Base-by-base conservation (phyloP, 331 rosid species). In the Ulmus americana region DNA sequence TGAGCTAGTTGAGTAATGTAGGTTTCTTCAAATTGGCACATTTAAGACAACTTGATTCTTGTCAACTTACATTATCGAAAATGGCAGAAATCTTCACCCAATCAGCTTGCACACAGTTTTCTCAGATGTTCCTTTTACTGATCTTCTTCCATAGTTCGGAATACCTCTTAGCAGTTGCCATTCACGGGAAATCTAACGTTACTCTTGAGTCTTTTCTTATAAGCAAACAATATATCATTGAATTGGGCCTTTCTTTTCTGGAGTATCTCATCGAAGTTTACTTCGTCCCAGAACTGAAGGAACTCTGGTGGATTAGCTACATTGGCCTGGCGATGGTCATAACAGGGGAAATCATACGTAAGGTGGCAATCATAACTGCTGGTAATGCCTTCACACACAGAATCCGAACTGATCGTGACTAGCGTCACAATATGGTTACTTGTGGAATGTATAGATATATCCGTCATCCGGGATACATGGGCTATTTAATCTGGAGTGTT, bases 381-480 rank as follows among this genome's bases (percentile, higher is more conserved):
- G 86, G 95, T 63, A 68, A 42, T 59, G 67, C 91, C 28, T 92
- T 92, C 77, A 92, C 95, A 15, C 98, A 92, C 78, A 76, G 83
- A 39, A 92, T 92, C 46, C 80, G 79, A 79, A 65, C 66, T 65
- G 38, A 55, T 72, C 80, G 20, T 13, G 86, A 75, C 2, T 90
- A 89, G 45, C 70, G 57, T 59, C 97, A 91, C 81, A 68, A 65
- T 9, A 51, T 88, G 75, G 46, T 88, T 51, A 88, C 90, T 11
- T 71, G 80, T 70, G 97, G 97, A 71, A 59, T 91, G 60, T 91
- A 88, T 68, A 63, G 85, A 46, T 74, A 63, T 59, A 45, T 86
- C 6, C 96, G 96, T 41, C 97, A 91, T 83, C 96, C 97, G 0
- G 81, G 97, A 18, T 91, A 91, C 75, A 67, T 76, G 11, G 96